Base-by-base conservation (phyloP, 2,329 filamentous ascomycete species). In the Dactylellina sp. region DNA sequence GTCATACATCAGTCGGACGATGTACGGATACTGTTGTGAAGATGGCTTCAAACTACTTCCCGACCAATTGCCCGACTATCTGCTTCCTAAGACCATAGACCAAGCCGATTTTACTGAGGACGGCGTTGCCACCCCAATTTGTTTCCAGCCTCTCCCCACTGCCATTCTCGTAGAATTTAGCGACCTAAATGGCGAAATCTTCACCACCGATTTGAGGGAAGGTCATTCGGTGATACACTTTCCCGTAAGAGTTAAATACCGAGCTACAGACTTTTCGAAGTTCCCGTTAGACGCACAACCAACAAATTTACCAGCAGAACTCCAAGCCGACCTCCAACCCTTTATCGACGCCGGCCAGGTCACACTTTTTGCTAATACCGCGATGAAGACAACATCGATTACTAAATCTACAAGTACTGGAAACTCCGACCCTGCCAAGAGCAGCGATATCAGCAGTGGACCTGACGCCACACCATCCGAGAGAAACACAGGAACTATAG, bases 1-100 rank as follows among this genome's bases (percentile, higher is more conserved):
- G 16, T 61, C 50, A n/a, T 72, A 72, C 32, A 53, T 65, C 5
- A 65, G 68, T 18, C 60, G 40, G 4, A 72, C 60, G 11, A 61
- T 72, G 53, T 72, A 60, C 12, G 68, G 50, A 14, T 72, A 72
- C 37, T 72, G 68, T 39, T 72, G 68, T 28, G 22, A 56, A 37
- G 37, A 59, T 2, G 68, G 60, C 7, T 65, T 39, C 40, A 56
- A n/a, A 1, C 37, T 72, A n/a, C 35, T 72, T 4, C 14, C 37
- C 0, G 46, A 72, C 14, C 44, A 60, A 20, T 12, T 46, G 0
- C 60, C 60, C 7, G 14, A 12, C 11, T n/a, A 40, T n/a, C 3
- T 55, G 9, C 32, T 60, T 14, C 52, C 50, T 6, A 18, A 16
- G 3, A 53, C 46, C 14, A 65, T 72, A 11, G 14, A 32, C 5